Conservation (phyloP, 2,329 filamentous ascomycete species). For the Penicillium sp. region DNA sequence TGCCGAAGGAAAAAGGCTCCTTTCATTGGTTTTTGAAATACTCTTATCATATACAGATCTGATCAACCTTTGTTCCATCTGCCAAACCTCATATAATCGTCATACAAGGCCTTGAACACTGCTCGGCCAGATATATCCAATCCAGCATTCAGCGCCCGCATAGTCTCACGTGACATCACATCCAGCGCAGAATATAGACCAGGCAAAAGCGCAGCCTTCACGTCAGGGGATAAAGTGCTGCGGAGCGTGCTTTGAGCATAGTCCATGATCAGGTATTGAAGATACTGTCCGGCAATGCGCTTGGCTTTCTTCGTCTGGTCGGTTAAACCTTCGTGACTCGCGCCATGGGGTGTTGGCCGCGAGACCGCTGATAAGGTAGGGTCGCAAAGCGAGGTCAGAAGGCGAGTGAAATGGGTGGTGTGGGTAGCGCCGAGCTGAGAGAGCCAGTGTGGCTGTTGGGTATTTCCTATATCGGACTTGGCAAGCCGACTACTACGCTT, state of each 20-base stretch:
- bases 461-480: slow-evolving; percentile 29
- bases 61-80: slow-evolving; percentile 52
- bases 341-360: slow-evolving; percentile 35
- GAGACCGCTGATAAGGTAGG: slow-evolving; percentile 63
- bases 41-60: slow-evolving; percentile 15
- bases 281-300: slow-evolving; percentile 61
- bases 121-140: slow-evolving; percentile 58
- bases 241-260: slow-evolving; percentile 61
- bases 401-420: slow-evolving; percentile 56
- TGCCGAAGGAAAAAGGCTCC: background rate
- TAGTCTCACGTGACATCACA: slow-evolving; percentile 55
- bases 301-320: slow-evolving; percentile 65
- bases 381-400: slow-evolving; percentile 65
- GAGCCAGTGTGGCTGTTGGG: slow-evolving; percentile 39
- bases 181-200: slow-evolving; percentile 60
- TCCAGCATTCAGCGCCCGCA: slow-evolving; percentile 57
- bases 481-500: slow-evolving; percentile 35
- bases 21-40: background rate
- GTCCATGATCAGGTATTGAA: slow-evolving; percentile 62
- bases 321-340: slow-evolving; percentile 54
- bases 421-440: slow-evolving; percentile 47
- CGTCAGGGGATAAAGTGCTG: slow-evolving; percentile 54
- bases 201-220: slow-evolving; percentile 58
- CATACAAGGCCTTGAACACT: slow-evolving; percentile 59
- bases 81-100: slow-evolving; percentile 55